phyloP scores from a whole-genome alignment of 2,329 filamentous ascomycete genomes.

The Sordariomycetes sp. region DNA sequence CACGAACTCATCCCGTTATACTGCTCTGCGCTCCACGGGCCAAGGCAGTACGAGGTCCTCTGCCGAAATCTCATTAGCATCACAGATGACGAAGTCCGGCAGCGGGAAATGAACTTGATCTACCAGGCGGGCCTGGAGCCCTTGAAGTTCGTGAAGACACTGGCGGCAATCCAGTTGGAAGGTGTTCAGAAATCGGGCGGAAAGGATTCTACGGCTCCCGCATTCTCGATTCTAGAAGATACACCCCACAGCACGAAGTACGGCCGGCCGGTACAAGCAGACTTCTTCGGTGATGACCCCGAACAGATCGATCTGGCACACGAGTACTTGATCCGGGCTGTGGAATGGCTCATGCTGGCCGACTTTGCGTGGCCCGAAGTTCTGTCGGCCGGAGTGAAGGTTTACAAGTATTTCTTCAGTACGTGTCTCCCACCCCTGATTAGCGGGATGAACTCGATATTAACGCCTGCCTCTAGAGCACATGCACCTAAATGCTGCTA shows the following conservation, averaged over 20 bases:
- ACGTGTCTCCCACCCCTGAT: slow-evolving; percentile 28
- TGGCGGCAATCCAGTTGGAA: slow-evolving; percentile 43
- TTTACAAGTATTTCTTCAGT: slow-evolving; percentile 82
- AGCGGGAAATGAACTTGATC: slow-evolving; percentile 64
- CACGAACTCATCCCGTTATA: slow-evolving; percentile 80
- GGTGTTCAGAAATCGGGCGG: slow-evolving; percentile 26
- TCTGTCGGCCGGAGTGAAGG: slow-evolving; percentile 55
- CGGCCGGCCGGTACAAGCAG: slow-evolving; percentile 55
- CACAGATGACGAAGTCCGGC: slow-evolving; percentile 51
- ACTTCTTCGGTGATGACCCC: slow-evolving; percentile 58
- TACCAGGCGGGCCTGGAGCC: slow-evolving; percentile 63
- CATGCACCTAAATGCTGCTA: slow-evolving; percentile 42
- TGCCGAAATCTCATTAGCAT: slow-evolving; percentile 69
- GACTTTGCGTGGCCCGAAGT: slow-evolving; percentile 62
- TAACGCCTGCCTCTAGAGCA: slow-evolving; percentile 24
- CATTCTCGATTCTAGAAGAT: slow-evolving; percentile 37
- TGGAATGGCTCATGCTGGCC: slow-evolving; percentile 78
- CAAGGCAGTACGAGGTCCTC: slow-evolving; percentile 59
- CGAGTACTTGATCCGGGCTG: slow-evolving; percentile 60
- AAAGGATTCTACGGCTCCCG: neutral
- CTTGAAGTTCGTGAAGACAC: slow-evolving; percentile 60
- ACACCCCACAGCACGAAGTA: slow-evolving; percentile 40
- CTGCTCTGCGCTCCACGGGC: slow-evolving; percentile 61
- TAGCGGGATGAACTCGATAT: slow-evolving; percentile 7
- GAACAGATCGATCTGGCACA: slow-evolving; percentile 48